Evolutionary conservation across 768 basidiomycete species (phyloP), one percentile per base, ranked within the genome.

Genomic region (Postia placenta): DNA sequence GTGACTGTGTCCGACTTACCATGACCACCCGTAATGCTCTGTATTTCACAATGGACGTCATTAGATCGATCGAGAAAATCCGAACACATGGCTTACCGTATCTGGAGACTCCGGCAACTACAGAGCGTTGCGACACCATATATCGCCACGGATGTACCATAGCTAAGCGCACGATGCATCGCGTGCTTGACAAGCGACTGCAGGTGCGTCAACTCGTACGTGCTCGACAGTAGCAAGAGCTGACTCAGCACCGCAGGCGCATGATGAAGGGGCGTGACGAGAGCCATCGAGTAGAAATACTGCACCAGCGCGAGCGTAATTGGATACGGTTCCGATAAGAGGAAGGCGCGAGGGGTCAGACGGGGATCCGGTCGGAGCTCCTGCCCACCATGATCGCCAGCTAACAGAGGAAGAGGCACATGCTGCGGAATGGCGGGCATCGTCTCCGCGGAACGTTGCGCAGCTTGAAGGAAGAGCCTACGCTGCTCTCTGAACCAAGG

Each of bases 111-210:
- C 54, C 90, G 80, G 63, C 87, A 89, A 55, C 82, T 88, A 61
- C 91, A 92, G 3, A 97, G 69, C 2, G 94, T 95, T 7, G 94
- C 91, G 9, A 96, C 92, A 64, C 96, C 93, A 63, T 97, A 97
- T 38, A 97, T 87, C 23, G 87, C 89, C 17, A 94, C 89, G 23
- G 88, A 90, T 11, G 86, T 90, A 24, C 81, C 79, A 59, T 90
- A 89, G 26, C 85, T 87, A 25, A 97, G 67, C 14, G 86, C 79
- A 19, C 85, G 81, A 61, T 98, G 95, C 84, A 98, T 90, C 4
- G 92, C 90, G 64, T 98, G 94, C 57, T 87, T 87, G n/a, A 91
- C 90, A 19, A 94, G 71, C 5, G 71, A 72, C 55, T 84, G 80
- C 17, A 99, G 70, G 61, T 94, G 83, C 2, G 74, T 63, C 45